phyloP scores from a whole-genome alignment of 805 yeast genomes.

The Cyberlindnera veronae region DNA sequence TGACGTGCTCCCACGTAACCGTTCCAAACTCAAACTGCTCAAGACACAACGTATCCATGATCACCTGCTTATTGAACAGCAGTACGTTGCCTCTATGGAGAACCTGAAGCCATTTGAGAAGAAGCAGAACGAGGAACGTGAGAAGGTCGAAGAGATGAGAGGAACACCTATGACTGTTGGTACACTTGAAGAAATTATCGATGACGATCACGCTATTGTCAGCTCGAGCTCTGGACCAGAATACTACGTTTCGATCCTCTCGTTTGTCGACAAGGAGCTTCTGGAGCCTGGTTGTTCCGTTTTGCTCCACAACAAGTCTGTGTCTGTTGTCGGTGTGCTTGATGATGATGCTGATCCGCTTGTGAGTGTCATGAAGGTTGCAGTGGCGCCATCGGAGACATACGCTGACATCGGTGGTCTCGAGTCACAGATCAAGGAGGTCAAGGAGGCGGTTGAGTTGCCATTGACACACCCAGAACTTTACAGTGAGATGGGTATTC shows the following conservation, averaged over 20 bases:
- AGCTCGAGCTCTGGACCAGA: constrained; percentile 96
- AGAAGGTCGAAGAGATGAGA: constrained; percentile 90
- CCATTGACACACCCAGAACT: constrained; percentile 87
- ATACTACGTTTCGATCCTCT: constrained; percentile 91
- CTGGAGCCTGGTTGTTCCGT: constrained; percentile 98
- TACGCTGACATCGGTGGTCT: constrained; percentile 97
- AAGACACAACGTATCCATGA: constrained; percentile 96
- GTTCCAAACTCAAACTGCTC: constrained; percentile 86
- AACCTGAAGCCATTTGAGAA: constrained; percentile 94
- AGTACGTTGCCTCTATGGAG: constrained; percentile 92
- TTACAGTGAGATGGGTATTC: constrained; percentile 98
- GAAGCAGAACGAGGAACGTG: constrained; percentile 93
- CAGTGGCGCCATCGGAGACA: constrained; percentile 94
- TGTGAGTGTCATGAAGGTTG: constrained; percentile 96
- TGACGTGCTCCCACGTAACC: constrained; percentile 82
- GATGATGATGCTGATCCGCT: constrained; percentile 98
- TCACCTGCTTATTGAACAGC: constrained; percentile 91
- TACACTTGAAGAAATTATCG: constrained; percentile 93
- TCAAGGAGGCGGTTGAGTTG: constrained; percentile 80
- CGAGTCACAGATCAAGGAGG: constrained; percentile 94
- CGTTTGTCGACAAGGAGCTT: constrained; percentile 94
- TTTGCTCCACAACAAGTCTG: constrained; percentile 90
- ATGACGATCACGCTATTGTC: constrained; percentile 98
- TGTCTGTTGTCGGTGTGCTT: constrained; percentile 94
- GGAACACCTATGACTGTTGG: constrained; percentile 97